Evolutionary conservation across 176 grass and related monocot genomes (phyloP).

Genomic region (Lolium rigidum): DNA sequence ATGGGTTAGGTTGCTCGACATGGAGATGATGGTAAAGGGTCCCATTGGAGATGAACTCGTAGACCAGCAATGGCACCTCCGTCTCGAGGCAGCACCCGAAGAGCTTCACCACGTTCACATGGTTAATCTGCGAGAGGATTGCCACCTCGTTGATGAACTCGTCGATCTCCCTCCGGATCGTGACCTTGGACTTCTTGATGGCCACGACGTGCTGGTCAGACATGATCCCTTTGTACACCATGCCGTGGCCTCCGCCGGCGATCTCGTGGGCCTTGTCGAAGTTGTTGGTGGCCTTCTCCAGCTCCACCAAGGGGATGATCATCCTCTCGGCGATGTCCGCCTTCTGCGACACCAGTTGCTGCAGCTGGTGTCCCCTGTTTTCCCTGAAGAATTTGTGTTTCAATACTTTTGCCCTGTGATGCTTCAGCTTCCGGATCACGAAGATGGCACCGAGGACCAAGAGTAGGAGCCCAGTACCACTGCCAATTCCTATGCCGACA

Average conservation of each 20-base stretch:
- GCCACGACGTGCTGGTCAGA: slow-evolving; percentile 38
- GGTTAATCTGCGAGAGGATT: slow-evolving; percentile 60
- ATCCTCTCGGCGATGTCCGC: slow-evolving; percentile 7
- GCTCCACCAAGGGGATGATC: slow-evolving; percentile 3
- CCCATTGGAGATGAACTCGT: slow-evolving; percentile 65
- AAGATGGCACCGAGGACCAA: background rate
- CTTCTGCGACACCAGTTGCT: background rate
- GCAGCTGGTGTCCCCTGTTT: background rate
- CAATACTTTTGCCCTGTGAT: background rate
- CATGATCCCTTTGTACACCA: slow-evolving; percentile 44
- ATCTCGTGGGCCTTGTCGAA: background rate
- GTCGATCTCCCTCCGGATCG: slow-evolving; percentile 48
- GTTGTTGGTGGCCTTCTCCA: background rate
- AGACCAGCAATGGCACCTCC: slow-evolving; percentile 53
- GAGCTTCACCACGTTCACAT: slow-evolving; percentile 51
- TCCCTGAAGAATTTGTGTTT: background rate
- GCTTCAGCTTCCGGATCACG: background rate
- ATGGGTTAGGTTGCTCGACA: background rate
- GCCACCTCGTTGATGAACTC: slow-evolving; percentile 64
- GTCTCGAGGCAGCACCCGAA: slow-evolving; percentile 54
- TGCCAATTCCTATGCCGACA: background rate
- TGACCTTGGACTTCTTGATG: slow-evolving; percentile 58
- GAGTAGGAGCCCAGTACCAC: background rate
- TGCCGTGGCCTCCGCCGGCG: background rate
- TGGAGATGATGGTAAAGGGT: slow-evolving; percentile 58